phyloP scores from a whole-genome alignment of 129 eudicot species.

The Flaveria ramosissima region DNA sequence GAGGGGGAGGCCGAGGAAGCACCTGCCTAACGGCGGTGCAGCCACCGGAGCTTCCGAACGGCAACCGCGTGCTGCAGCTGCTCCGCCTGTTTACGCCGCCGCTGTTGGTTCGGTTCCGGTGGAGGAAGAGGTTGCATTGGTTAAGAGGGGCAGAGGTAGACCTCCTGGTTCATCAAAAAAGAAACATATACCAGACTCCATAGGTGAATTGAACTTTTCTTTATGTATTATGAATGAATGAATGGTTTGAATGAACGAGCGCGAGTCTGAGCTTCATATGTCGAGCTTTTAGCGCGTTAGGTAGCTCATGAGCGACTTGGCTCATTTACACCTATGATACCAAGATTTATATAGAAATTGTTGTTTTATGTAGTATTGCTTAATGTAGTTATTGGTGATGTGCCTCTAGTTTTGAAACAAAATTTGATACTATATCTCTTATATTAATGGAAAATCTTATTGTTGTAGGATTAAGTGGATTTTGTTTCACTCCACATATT shows the following conservation, averaged over 20 bases:
- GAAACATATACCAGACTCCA: slow-evolving; percentile 46
- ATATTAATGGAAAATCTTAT: background rate
- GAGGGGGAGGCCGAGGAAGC: slow-evolving; percentile 85
- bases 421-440: too few species aligned
- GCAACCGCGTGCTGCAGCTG: slow-evolving; percentile 25
- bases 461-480: slow-evolving; percentile 72
- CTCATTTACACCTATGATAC: too few species aligned
- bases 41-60: slow-evolving; percentile 40
- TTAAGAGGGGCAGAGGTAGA: slow-evolving; percentile 65
- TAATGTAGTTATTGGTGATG: too few species aligned
- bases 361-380: too few species aligned
- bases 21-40: slow-evolving; percentile 26
- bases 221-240: too few species aligned
- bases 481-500: slow-evolving; percentile 81
- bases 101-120: slow-evolving; percentile 45
- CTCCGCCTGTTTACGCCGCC: slow-evolving; percentile 35
- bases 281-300: too few species aligned
- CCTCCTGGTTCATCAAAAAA: slow-evolving; percentile 74
- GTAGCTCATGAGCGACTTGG: too few species aligned
- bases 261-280: background rate
- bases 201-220: slow-evolving; percentile 41
- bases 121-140: slow-evolving; percentile 32
- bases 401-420: too few species aligned
- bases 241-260: too few species aligned
- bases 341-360: too few species aligned